phyloP scores from a whole-genome alignment of 352 stramenopile genomes.

The Pythium angustatum region DNA sequence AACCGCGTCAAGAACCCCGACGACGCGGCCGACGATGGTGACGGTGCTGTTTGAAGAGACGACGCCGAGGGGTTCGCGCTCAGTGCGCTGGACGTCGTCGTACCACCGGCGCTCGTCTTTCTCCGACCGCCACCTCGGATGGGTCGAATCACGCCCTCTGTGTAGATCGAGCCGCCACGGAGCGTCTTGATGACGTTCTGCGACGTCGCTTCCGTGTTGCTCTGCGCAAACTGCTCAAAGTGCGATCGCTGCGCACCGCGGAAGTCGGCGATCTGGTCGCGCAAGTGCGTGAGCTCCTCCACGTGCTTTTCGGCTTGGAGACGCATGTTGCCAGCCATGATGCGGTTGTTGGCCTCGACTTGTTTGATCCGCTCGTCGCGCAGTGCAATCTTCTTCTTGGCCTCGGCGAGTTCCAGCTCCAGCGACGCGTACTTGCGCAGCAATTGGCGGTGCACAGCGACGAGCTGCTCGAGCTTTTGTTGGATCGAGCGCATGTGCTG shows the following conservation, averaged over 20 bases:
- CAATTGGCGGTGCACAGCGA: conserved; percentile 88
- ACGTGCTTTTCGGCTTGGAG: conserved; percentile 88
- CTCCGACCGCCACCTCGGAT: conserved; percentile 71
- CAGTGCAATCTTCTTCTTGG: conserved; percentile 87
- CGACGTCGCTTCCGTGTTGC: conserved; percentile 40
- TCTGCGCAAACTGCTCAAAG: conserved; percentile 68
- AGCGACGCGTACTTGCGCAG: conserved; percentile 90
- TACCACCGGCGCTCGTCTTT: conserved; percentile 41
- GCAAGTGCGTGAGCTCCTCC: conserved; percentile 83
- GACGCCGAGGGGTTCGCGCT: conserved; percentile 4
- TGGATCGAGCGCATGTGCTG: conserved; percentile 90
- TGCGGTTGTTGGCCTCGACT: conserved; percentile 86
- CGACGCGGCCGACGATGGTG: conserved; percentile 26
- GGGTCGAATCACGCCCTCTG: conserved; percentile 65
- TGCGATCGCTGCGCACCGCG: conserved; percentile 74
- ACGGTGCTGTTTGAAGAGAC: conserved; percentile 26
- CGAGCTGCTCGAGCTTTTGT: conserved; percentile 90
- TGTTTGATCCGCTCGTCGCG: conserved; percentile 90
- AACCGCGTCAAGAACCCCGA: conserved; percentile 33
- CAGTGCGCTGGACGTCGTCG: neutral
- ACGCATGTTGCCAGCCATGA: conserved; percentile 89
- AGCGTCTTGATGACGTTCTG: conserved; percentile 63
- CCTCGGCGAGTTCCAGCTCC: conserved; percentile 85
- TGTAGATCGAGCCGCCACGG: conserved; percentile 66
- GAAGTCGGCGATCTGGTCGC: conserved; percentile 85